Evolutionary conservation across 2,329 filamentous ascomycete species (phyloP), one percentile per base, ranked within the genome.

Genomic region (Fusarium temperatum): DNA sequence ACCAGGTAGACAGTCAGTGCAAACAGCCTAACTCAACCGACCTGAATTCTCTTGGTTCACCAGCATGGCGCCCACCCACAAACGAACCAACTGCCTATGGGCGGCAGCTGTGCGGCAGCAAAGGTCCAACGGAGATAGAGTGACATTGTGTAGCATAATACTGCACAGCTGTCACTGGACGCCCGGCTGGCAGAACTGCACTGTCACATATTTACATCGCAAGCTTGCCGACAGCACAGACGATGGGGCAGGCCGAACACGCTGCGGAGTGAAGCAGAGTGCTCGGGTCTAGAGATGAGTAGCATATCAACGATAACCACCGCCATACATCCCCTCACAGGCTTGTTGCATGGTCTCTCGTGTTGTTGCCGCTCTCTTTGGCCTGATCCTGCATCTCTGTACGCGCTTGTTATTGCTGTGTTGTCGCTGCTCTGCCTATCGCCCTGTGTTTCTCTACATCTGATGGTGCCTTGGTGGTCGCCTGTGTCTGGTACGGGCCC

Each of bases 71-170:
- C 73, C 55, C 42, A 42, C 69, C 42, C 42, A 42, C 69, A 63
- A 65, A 62, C 54, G 60, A 62, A 50, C 68, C 63, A 63, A 47
- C 59, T 48, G 48, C 41, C 39, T 42, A 63, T 63, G 68, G 58
- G 61, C 55, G 70, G 51, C 56, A 63, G 67, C 45, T 54, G 62
- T 53, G 55, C 58, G 63, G 54, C 56, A 64, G 63, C 35, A 58
- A 56, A 36, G 47, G 30, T 51, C 64, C 39, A 54, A 35, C 42
- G 66, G 62, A 74, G 63, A 67, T 54, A 68, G 47, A 76, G 75
- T 77, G 73, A 76, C 75, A 77, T 70, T 61, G 58, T 66, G 53
- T 47, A 70, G 73, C 65, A 73, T 59, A 73, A 73, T 59, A 73
- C 75, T 72, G 75, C 75, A 77, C 73, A 55, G 55, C 64, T 67